Conservation (phyloP, 2,329 filamentous ascomycete species). For the Cytospora paraplurivora region DNA sequence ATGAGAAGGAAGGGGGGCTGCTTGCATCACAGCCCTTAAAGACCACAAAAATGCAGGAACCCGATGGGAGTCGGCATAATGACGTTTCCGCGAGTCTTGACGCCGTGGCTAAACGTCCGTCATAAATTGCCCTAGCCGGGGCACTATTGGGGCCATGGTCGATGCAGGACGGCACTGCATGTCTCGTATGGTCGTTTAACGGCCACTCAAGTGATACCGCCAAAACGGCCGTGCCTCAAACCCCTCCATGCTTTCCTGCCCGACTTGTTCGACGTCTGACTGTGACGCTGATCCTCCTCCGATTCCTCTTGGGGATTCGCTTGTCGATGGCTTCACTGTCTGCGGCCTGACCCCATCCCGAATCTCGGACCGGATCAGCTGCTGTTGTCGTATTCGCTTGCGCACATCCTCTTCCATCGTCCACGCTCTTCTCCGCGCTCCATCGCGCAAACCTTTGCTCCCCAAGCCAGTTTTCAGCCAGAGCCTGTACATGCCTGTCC, state of each 20-base stretch:
- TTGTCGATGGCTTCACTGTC: not conserved
- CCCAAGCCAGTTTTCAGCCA: conserved; percentile 13
- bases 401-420: conserved; percentile 21
- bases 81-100: not conserved
- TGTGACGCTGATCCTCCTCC: not conserved
- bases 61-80: not conserved
- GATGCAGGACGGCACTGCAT: not conserved
- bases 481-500: conserved; percentile 16
- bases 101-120: not conserved
- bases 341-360: conserved; percentile 15
- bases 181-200: not conserved
- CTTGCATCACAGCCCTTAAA: not conserved
- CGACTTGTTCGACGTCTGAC: not conserved
- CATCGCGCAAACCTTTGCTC: conserved; percentile 13
- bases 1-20: not conserved
- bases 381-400: conserved; percentile 5
- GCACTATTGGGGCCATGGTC: not conserved
- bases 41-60: not conserved
- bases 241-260: not conserved
- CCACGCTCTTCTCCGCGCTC: conserved; percentile 5
- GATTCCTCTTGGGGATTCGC: not conserved
- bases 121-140: not conserved
- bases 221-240: not conserved
- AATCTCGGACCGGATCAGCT: conserved; percentile 12
- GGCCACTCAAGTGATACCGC: not conserved